phyloP scores from a whole-genome alignment of 2,329 filamentous ascomycete species.

The Colletotrichum coccodes region DNA sequence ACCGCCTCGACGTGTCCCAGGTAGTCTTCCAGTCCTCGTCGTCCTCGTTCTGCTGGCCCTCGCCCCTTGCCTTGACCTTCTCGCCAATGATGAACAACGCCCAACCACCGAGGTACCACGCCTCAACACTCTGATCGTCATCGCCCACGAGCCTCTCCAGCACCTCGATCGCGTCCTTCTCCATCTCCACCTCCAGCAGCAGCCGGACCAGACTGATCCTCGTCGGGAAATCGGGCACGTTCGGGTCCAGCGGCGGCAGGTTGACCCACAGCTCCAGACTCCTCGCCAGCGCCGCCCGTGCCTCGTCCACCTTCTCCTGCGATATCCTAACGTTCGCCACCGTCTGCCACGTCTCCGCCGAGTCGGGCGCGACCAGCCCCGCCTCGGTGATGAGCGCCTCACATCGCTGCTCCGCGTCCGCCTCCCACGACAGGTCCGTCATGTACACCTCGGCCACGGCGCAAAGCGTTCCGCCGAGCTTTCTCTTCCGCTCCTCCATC shows the following conservation, averaged over 20 bases:
- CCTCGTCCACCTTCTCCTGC: slow-evolving; percentile 82
- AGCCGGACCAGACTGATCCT: slow-evolving; percentile 85
- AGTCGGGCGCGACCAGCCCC: slow-evolving; percentile 82
- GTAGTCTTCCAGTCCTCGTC: slow-evolving; percentile 67
- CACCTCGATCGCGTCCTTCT: slow-evolving; percentile 85
- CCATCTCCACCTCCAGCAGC: slow-evolving; percentile 89
- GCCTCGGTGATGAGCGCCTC: slow-evolving; percentile 92
- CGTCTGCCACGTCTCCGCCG: slow-evolving; percentile 92
- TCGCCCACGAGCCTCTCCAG: slow-evolving; percentile 85
- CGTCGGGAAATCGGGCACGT: slow-evolving; percentile 86
- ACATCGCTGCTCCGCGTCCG: slow-evolving; percentile 88
- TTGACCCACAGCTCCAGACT: slow-evolving; percentile 89
- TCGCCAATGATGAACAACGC: slow-evolving; percentile 83
- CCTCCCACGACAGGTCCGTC: slow-evolving; percentile 95
- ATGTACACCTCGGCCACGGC: slow-evolving; percentile 97
- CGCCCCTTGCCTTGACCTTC: slow-evolving; percentile 62
- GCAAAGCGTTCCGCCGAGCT: slow-evolving; percentile 91
- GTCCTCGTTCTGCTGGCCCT: slow-evolving; percentile 38
- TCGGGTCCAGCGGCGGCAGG: slow-evolving; percentile 75
- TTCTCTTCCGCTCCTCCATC: slow-evolving; percentile 77
- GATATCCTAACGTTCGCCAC: slow-evolving; percentile 94
- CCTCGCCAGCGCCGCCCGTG: slow-evolving; percentile 78
- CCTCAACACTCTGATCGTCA: slow-evolving; percentile 94
- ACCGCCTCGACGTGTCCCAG: slow-evolving; percentile 81
- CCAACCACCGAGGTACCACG: slow-evolving; percentile 98